phyloP scores from a whole-genome alignment of 2,329 filamentous ascomycete genomes.

The Canariomyces notabilis region DNA sequence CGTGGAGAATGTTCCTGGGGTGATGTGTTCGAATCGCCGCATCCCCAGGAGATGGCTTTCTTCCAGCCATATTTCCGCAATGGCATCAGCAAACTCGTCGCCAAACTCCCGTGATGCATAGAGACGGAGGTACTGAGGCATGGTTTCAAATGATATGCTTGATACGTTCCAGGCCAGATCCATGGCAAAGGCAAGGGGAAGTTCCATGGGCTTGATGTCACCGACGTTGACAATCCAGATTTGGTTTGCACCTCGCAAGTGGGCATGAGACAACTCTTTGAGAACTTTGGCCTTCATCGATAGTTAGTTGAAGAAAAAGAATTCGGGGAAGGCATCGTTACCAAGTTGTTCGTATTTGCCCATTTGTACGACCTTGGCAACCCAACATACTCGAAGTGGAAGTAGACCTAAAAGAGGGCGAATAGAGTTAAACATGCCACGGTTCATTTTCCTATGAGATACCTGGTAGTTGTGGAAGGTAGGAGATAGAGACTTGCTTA shows the following conservation, averaged over 20 bases:
- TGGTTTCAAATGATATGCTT: constrained; percentile 41
- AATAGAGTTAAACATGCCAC: no score
- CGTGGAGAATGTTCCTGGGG: constrained; percentile 50
- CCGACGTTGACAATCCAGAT: constrained; percentile 64
- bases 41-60: constrained; percentile 46
- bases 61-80: constrained; percentile 46
- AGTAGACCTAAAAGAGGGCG: no score
- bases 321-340: no score
- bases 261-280: constrained; percentile 47
- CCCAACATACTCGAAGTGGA: constrained; percentile 60
- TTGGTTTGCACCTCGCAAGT: constrained; percentile 49
- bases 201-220: constrained; percentile 56
- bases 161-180: constrained; percentile 53
- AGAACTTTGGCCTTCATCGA: constrained; percentile 25
- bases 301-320: no score
- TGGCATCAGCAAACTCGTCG: constrained; percentile 34
- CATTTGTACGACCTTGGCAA: constrained; percentile 55
- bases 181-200: constrained; percentile 53
- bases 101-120: constrained; percentile 31
- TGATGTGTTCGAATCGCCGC: constrained; percentile 57
- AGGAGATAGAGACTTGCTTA: no score
- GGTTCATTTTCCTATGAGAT: no score
- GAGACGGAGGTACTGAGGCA: constrained; percentile 41
- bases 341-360: constrained; percentile 51
- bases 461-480: no score